phyloP scores from a whole-genome alignment of 805 yeast genomes.

The Clavispora fructus region DNA sequence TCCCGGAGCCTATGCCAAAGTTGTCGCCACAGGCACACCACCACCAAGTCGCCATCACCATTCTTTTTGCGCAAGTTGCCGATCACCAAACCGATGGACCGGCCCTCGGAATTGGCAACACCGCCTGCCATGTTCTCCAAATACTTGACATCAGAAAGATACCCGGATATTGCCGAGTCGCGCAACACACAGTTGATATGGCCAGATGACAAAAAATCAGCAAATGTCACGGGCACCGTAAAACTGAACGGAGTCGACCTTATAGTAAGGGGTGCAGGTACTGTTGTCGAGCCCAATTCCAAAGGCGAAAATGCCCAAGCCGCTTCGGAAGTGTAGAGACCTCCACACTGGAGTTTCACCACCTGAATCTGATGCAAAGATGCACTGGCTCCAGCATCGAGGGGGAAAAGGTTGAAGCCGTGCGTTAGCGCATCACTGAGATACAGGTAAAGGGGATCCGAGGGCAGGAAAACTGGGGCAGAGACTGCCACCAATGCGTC shows the following conservation, averaged over 20 bases:
- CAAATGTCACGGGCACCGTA: conserved; percentile 7
- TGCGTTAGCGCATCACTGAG: not conserved
- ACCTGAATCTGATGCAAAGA: not conserved
- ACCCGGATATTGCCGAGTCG: conserved; percentile 15
- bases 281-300: not conserved
- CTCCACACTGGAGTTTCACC: not conserved
- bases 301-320: not conserved
- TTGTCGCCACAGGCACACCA: conserved; percentile 25
- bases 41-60: conserved; percentile 43
- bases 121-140: conserved; percentile 46
- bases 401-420: conserved; percentile 10
- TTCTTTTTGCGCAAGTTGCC: conserved; percentile 34
- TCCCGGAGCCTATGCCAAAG: not conserved
- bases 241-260: conserved; percentile 11
- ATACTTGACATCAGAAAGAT: conserved; percentile 36
- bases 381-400: conserved; percentile 2
- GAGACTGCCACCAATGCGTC: not conserved
- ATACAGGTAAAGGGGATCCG: conserved; percentile 4
- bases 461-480: not conserved
- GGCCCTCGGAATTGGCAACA: conserved; percentile 12
- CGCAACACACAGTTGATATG: conserved; percentile 17
- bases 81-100: conserved; percentile 33
- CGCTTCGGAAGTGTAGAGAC: not conserved
- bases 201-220: conserved; percentile 11
- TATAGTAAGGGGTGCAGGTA: not conserved